A percentile compares a stretch with the other conserved stretches of the same genome.
Conservation (phyloP, 169 alveolate species). For the Eimeria acervulina region DNA sequence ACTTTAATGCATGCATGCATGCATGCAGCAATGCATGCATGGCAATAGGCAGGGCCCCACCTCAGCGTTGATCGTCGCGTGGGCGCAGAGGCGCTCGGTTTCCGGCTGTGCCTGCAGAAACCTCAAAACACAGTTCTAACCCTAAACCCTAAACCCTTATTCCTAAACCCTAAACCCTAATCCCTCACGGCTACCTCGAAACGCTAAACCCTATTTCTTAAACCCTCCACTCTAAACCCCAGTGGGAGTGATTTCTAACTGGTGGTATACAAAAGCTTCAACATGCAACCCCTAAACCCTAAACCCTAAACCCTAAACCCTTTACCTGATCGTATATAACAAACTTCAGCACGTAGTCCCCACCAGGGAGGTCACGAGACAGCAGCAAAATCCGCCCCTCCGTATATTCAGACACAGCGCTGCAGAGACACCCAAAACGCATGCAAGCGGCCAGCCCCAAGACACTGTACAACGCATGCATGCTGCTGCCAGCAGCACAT, state of each 20-base stretch:
- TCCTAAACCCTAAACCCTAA: slow-evolving; percentile 5
- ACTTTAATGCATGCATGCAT: neutral
- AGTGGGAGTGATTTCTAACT: no score
- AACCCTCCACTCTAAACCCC: neutral
- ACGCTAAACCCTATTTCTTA: neutral
- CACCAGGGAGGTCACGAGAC: slow-evolving; percentile 46
- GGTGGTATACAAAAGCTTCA: no score
- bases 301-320: neutral
- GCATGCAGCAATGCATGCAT: neutral
- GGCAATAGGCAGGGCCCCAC: slow-evolving; percentile 4
- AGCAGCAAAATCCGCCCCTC: slow-evolving; percentile 78
- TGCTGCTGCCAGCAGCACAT: neutral
- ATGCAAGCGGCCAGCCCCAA: neutral
- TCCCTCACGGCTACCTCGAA: no score
- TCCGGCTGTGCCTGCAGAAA: slow-evolving; percentile 57
- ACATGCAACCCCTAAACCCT: no score
- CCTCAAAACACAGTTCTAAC: neutral
- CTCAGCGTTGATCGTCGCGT: slow-evolving; percentile 76
- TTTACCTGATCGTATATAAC: slow-evolving; percentile 62
- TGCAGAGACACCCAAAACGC: neutral
- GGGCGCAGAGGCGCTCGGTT: slow-evolving; percentile 74
- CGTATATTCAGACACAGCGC: slow-evolving; percentile 40
- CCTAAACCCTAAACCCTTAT: neutral
- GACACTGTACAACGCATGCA: neutral
- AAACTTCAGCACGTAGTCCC: slow-evolving; percentile 71